phyloP scores from a whole-genome alignment of 208 protist species.

The Trypanosoma cruzi region DNA sequence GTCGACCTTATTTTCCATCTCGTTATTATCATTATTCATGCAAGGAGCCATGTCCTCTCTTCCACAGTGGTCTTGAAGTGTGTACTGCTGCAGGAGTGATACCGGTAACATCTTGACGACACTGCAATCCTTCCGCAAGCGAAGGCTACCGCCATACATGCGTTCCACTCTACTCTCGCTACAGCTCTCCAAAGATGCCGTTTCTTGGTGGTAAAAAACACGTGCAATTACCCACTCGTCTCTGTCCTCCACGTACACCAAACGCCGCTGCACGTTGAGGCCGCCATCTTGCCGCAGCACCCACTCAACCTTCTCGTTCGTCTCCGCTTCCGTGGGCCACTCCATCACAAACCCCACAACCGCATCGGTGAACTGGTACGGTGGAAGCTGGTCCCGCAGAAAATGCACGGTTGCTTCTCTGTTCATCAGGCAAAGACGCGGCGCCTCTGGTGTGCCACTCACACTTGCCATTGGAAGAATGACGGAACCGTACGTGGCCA shows the following conservation, averaged over 20 bases:
- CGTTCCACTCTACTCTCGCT: not conserved
- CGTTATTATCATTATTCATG: constrained; percentile 9
- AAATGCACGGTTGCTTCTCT: not conserved
- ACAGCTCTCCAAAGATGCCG: not conserved
- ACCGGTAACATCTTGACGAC: constrained; percentile 16
- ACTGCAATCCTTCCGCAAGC: not conserved
- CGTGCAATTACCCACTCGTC: constrained; percentile 47
- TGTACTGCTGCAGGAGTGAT: constrained; percentile 18
- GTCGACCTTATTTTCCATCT: not conserved
- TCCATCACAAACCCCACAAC: constrained; percentile 59
- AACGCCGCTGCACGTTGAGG: constrained; percentile 28
- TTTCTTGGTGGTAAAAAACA: constrained; percentile 34
- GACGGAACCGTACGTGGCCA: constrained; percentile 42
- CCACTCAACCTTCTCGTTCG: constrained; percentile 38
- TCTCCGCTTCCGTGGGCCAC: constrained; percentile 36
- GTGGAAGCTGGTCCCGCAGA: constrained; percentile 4
- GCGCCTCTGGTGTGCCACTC: constrained; percentile 15
- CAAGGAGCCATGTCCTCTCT: not conserved
- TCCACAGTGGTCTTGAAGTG: not conserved
- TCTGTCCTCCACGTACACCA: constrained; percentile 58
- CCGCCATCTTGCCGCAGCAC: constrained; percentile 15
- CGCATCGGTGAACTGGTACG: constrained; percentile 15
- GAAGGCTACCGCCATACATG: not conserved
- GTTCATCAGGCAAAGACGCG: constrained; percentile 25
- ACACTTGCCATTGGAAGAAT: constrained; percentile 46